phyloP scores from a whole-genome alignment of 192 early-diverging fungal genomes.

The Coemansia sp. region DNA sequence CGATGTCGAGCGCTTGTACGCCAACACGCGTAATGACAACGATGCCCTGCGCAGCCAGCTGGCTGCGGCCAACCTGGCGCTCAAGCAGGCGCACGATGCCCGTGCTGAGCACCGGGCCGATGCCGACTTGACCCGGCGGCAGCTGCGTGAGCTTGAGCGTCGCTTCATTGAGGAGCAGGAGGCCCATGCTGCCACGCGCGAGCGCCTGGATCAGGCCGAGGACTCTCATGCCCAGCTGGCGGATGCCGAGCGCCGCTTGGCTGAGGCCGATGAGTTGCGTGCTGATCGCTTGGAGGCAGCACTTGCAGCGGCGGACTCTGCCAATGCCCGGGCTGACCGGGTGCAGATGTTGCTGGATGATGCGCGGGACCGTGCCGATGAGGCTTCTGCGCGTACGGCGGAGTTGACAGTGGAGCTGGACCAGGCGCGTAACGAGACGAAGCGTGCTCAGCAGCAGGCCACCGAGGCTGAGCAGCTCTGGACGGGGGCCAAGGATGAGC shows the following conservation, averaged over 20 bases:
- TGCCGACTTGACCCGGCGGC: constrained; percentile 26
- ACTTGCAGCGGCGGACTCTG: constrained; percentile 18
- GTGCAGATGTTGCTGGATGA: constrained; percentile 35
- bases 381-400: constrained; percentile 3
- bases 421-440: constrained; percentile 15
- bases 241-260: constrained; percentile 8
- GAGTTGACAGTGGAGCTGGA: constrained; percentile 17
- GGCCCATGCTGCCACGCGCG: constrained; percentile 4
- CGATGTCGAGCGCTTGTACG: constrained; percentile 47
- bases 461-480: constrained; percentile 40
- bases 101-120: constrained; percentile 29
- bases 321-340: constrained; percentile 37
- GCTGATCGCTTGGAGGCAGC: constrained; percentile 26
- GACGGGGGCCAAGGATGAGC: constrained; percentile 28
- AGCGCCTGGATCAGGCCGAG: constrained; percentile 3
- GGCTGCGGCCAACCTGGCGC: constrained; percentile 29
- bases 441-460: constrained; percentile 16
- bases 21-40: constrained; percentile 47
- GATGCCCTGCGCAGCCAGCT: constrained; percentile 45
- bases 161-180: constrained; percentile 18
- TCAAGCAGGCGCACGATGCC: constrained; percentile 42
- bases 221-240: neutral
- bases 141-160: constrained; percentile 34
- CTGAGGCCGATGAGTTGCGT: constrained; percentile 4
- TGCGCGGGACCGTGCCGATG: constrained; percentile 16